These are phyloP conservation scores for Skeletonema marinoi DNA, from an alignment of 108 stramenopile genomes.

Conservation along the genomic window DNA sequence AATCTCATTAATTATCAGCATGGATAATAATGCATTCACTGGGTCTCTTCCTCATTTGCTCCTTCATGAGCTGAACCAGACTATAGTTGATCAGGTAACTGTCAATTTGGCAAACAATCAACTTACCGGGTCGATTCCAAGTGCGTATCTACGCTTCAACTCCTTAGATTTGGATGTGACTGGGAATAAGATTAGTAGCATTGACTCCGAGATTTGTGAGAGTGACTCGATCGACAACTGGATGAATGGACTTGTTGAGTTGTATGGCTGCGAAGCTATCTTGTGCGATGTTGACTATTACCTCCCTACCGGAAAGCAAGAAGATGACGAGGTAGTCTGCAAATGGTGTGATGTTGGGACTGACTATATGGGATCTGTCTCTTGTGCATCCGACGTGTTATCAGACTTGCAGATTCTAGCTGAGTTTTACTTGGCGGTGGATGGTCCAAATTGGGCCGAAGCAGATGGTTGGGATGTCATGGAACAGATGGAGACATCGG, in stretches of 20 bases:
- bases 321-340: conserved; percentile 47
- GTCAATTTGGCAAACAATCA: conserved; percentile 55
- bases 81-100: conserved; percentile 35
- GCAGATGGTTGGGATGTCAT: conserved; percentile 41
- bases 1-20: conserved; percentile 1
- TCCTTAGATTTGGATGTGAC: conserved; percentile 50
- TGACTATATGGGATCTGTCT: conserved; percentile 45
- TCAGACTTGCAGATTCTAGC: conserved; percentile 51
- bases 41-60: conserved; percentile 54
- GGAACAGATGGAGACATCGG: conserved; percentile 33
- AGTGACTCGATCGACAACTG: conserved; percentile 39
- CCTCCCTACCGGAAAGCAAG: conserved; percentile 47
- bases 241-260: conserved; percentile 64
- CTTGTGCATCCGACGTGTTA: conserved; percentile 33
- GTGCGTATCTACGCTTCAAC: conserved; percentile 25
- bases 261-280: conserved; percentile 65
- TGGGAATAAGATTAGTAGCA: conserved; percentile 51
- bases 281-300: conserved; percentile 53
- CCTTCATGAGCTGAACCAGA: conserved; percentile 31
- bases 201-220: conserved; percentile 40
- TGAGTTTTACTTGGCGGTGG: conserved; percentile 58
- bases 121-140: conserved; percentile 61
- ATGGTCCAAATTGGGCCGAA: conserved; percentile 59
- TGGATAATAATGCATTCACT: conserved; percentile 54
- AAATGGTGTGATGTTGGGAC: conserved; percentile 52